Evolutionary conservation across 2,329 filamentous ascomycete species (phyloP), one percentile per base, ranked within the genome.

Genomic region (Colletotrichum truncatum): DNA sequence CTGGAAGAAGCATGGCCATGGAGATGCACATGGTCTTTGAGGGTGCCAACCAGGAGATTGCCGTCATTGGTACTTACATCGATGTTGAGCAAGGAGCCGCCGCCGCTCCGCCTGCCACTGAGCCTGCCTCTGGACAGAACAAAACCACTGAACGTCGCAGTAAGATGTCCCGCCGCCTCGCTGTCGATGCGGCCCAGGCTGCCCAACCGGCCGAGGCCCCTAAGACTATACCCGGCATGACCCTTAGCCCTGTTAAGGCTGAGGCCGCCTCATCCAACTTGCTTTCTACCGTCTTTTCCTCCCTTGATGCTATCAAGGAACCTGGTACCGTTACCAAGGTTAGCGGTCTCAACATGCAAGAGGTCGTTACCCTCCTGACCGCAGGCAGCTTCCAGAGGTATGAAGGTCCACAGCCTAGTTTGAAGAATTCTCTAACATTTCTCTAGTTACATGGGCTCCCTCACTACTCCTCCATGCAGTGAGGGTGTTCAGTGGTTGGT

Each of bases 21-120:
- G 84, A 86, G 74, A 81, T 83, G 75, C 87, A 90, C 76, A 86
- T 89, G 80, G 87, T 89, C 39, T 87, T 86, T 72, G 78, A 84
- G 71, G 78, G 78, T 12, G 76, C 78, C 11, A 72, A 71, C 34
- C 68, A 73, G 12, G 71, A 81, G 58, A 77, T 83, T 36, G 80
- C 80, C 30, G 81, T 83, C 64, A 73, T 84, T 34, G 81, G 80
- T 51, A 73, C 78, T 51, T 83, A 81, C 73, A 74, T 83, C 67
- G 79, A 81, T 65, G 70, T 81, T 26, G 74, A 75, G 64, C 73
- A 73, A 36, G 69, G 70, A 9, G 68, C 68, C 12, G 71, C 66
- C 30, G 56, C 69, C 3, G 56, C 63, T 41, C 49, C 67, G 4
- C 64, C 66, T 12, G 46, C 59, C 28, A 52, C 55, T 2, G 61